Conservation (phyloP, 169 alveolate species). For the Plasmodium sp. region DNA sequence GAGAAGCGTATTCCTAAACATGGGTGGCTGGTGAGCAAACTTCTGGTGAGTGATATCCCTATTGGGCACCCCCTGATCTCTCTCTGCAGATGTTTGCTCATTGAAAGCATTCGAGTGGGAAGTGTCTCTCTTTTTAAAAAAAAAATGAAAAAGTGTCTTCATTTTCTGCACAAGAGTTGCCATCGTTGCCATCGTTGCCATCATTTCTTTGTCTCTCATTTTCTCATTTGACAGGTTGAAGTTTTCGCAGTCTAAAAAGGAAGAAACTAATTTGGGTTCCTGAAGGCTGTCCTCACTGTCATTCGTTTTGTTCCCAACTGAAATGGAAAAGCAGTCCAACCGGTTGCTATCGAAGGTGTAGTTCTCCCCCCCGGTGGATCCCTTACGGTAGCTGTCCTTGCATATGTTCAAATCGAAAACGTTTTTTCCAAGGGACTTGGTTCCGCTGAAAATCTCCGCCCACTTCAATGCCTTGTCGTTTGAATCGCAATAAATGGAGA, state of each 20-base stretch:
- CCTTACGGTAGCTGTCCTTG: neutral
- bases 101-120: neutral
- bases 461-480: constrained; percentile 82
- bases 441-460: constrained; percentile 82
- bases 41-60: neutral
- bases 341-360: constrained; percentile 39
- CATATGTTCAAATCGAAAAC: constrained; percentile 75
- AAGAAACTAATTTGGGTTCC: neutral
- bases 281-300: neutral
- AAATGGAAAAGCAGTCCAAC: constrained; percentile 42
- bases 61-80: neutral
- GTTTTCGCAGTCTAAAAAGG: constrained; percentile 23
- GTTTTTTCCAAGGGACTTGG: constrained; percentile 79
- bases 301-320: constrained; percentile 9
- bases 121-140: neutral
- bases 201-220: constrained; percentile 4
- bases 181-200: neutral
- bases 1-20: constrained; percentile 64
- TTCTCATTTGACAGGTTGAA: neutral
- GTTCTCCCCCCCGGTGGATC: neutral
- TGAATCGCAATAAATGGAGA: constrained; percentile 82
- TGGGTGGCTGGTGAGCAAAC: constrained; percentile 65
- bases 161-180: neutral
- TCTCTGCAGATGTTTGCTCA: neutral
- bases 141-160: neutral